Conservation (phyloP, 805 yeast species). For the Teunomyces kruisii region DNA sequence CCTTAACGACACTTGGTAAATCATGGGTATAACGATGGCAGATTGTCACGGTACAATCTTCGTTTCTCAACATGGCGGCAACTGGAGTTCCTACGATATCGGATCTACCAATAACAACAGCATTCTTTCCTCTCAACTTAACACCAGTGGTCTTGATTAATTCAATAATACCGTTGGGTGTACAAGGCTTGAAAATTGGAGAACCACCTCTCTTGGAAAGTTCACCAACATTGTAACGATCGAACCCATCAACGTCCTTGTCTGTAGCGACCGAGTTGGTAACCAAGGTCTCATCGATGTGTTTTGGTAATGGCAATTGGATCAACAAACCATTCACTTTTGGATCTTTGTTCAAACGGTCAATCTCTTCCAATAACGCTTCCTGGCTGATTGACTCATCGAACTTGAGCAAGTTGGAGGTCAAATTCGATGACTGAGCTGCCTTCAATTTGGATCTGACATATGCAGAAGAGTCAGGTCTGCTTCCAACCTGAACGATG, state of each 20-base stretch:
- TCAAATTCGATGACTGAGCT: conserved; percentile 77
- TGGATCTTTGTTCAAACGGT: conserved; percentile 68
- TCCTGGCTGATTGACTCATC: conserved; percentile 62
- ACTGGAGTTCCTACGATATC: conserved; percentile 97
- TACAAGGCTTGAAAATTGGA: conserved; percentile 87
- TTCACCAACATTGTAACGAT: conserved; percentile 85
- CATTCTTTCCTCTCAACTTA: conserved; percentile 70
- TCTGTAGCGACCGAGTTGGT: conserved; percentile 79
- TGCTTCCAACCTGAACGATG: conserved; percentile 84
- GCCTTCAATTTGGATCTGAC: conserved; percentile 91
- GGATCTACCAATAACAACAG: conserved; percentile 91
- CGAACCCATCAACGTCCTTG: conserved; percentile 96
- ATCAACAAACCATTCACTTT: conserved; percentile 82
- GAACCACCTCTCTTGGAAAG: conserved; percentile 81
- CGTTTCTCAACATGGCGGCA: conserved; percentile 73
- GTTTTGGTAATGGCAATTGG: conserved; percentile 86
- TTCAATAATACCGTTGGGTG: conserved; percentile 90
- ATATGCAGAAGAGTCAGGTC: conserved; percentile 90
- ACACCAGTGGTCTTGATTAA: conserved; percentile 70
- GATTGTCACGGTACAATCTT: conserved; percentile 85
- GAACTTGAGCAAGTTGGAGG: conserved; percentile 63
- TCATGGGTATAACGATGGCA: conserved; percentile 74
- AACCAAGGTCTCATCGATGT: conserved; percentile 72
- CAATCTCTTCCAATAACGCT: conserved; percentile 58
- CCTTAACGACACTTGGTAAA: conserved; percentile 53